These are phyloP conservation scores for Colletotrichum cordylinicola DNA, from an alignment of 2,329 filamentous ascomycete species.

Conservation along the genomic window DNA sequence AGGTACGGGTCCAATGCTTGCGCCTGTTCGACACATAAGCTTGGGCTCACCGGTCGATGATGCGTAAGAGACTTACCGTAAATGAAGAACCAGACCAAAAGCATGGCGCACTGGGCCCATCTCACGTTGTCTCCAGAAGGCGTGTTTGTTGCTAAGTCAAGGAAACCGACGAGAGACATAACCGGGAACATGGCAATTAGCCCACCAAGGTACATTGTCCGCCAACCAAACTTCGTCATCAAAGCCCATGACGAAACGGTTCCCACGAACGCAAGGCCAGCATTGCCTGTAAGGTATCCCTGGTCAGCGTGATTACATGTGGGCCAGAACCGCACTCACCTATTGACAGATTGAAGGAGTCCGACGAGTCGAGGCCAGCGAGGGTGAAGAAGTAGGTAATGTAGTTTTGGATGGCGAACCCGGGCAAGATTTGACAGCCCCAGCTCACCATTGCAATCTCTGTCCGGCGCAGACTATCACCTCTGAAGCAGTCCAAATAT, in stretches of 20 bases:
- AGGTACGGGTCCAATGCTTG: slow-evolving; percentile 28
- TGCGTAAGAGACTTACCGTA: slow-evolving; percentile 43
- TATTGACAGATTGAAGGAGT: background rate
- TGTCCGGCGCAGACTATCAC: slow-evolving; percentile 39
- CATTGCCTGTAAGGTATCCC: background rate
- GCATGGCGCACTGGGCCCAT: slow-evolving; percentile 49
- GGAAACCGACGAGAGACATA: slow-evolving; percentile 49
- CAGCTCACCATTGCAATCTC: slow-evolving; percentile 46
- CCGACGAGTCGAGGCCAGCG: slow-evolving; percentile 32
- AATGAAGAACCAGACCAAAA: slow-evolving; percentile 45
- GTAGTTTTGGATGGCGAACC: slow-evolving; percentile 38
- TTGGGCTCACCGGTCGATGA: background rate
- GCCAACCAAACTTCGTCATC: slow-evolving; percentile 47
- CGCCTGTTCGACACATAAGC: background rate
- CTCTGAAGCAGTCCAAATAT: slow-evolving; percentile 53
- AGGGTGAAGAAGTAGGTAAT: slow-evolving; percentile 47
- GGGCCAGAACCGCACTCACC: background rate
- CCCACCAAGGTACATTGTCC: slow-evolving; percentile 48
- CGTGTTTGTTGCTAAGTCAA: slow-evolving; percentile 46
- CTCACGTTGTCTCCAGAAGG: slow-evolving; percentile 41
- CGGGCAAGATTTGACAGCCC: slow-evolving; percentile 44
- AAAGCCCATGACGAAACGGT: slow-evolving; percentile 51
- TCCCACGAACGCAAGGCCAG: slow-evolving; percentile 37
- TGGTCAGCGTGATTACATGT: background rate
- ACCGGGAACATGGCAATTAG: slow-evolving; percentile 41